Evolutionary conservation across 163 green algal genomes (phyloP), one percentile per base, ranked within the genome.

Genomic region (Chloromonas sp.): DNA sequence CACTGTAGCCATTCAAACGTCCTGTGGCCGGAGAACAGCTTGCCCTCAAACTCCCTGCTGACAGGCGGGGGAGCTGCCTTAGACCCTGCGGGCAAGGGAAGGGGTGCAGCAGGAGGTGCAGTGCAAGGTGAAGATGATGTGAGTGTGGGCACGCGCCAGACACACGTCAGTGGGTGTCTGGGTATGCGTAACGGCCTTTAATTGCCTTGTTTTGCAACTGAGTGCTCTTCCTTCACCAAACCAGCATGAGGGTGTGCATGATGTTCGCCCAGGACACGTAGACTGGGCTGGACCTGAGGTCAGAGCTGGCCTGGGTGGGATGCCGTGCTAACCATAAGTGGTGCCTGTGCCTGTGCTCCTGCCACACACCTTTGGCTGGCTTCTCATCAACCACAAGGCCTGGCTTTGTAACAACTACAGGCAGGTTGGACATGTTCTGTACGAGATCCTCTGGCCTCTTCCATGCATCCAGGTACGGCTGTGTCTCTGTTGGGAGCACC

Each of bases 1-100:
- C 86, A 85, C 36, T 92, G 87, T 80, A 96, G 88, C 93, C 93
- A 96, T n/a, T 94, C 91, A 78, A 95, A 93, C 0, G 87, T 88
- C 59, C 87, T 85, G 84, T 96, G 91, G 3, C 93, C 93, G 14
- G 93, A 83, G 80, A 90, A 94, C 70, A 96, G 86, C 61, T 83
- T 85, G 79, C 89, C 87, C 13, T 93, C 89, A 74, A 92, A 71
- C n/a, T 93, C 89, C 2, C 91, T 77, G 5, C 14, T 86, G n/a
- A 87, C 79, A 58, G 80, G 62, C 1, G 81, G 36, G 0, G 86
- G 14, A 2, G 84, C 78, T 1, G 66, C 70, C 77, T 90, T 90
- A 71, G 36, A 61, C 14, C 14, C 82, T 83, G 79, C 60, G 14
- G 5, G 1, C 79, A 83, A 2, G n/a, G 3, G 2, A 13, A 82